A percentile compares a stretch with the other conserved stretches of the same genome.
phyloP scores from a whole-genome alignment of 208 protist species.

The Crithidia brevicula region DNA sequence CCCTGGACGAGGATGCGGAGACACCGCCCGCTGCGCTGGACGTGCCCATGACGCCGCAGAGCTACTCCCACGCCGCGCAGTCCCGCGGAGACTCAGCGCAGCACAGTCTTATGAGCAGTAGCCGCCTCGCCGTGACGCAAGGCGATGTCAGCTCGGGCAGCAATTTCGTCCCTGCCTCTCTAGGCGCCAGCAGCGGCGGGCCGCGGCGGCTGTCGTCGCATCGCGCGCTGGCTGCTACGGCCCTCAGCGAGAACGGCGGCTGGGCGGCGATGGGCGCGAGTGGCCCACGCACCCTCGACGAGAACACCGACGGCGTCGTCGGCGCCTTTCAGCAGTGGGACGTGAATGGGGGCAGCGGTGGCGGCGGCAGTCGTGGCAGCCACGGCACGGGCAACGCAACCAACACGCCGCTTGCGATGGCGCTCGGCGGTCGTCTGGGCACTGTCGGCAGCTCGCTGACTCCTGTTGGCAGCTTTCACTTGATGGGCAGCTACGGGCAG shows the following conservation, averaged over 20 bases:
- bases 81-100: constrained; percentile 17
- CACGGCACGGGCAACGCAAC: neutral
- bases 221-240: neutral
- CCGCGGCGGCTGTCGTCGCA: neutral
- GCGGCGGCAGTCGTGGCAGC: constrained; percentile 11
- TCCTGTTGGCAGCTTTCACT: constrained; percentile 15
- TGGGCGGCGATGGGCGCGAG: neutral
- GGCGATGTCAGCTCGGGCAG: constrained; percentile 5
- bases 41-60: constrained; percentile 61
- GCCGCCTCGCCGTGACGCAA: neutral
- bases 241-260: neutral
- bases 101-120: constrained; percentile 16
- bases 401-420: neutral
- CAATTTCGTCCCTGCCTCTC: neutral
- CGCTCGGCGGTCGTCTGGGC: neutral
- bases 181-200: neutral
- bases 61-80: constrained; percentile 41
- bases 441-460: constrained; percentile 1
- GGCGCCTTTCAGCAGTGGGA: constrained; percentile 4
- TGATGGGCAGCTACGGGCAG: constrained; percentile 17
- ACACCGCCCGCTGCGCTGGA: constrained; percentile 23
- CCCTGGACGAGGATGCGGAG: constrained; percentile 29
- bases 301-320: neutral
- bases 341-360: neutral
- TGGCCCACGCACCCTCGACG: neutral